These are phyloP conservation scores for Monosporascus sp. DNA, from an alignment of 2,329 filamentous ascomycete genomes.

Conservation along the genomic window DNA sequence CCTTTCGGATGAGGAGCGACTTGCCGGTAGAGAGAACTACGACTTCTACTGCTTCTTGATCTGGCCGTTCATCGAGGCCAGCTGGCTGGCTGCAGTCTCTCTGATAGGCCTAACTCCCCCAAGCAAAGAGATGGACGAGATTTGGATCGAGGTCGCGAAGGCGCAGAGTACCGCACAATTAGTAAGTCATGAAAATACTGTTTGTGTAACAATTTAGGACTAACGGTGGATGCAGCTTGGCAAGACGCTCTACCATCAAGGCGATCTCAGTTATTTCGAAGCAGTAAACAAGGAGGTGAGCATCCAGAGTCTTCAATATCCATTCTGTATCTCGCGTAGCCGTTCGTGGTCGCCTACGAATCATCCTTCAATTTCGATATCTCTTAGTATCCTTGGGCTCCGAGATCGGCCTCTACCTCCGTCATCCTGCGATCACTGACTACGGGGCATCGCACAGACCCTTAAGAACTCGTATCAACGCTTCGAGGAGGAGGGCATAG, in stretches of 20 bases:
- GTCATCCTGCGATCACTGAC: neutral
- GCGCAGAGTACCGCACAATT: conserved; percentile 78
- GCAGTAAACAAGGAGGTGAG: conserved; percentile 83
- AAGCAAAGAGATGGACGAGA: conserved; percentile 47
- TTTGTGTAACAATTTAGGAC: neutral
- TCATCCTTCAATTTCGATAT: too few species aligned
- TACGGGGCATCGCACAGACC: conserved; percentile 37
- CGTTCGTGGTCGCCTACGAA: too few species aligned
- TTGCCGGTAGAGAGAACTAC: conserved; percentile 82
- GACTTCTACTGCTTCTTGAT: conserved; percentile 99
- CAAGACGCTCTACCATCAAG: conserved; percentile 96
- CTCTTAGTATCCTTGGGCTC: too few species aligned
- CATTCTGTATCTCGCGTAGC: neutral
- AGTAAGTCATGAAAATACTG: conserved; percentile 40
- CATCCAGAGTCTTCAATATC: neutral
- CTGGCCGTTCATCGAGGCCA: conserved; percentile 95
- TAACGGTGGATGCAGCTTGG: conserved; percentile 56
- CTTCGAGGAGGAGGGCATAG: conserved; percentile 86
- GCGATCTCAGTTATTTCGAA: conserved; percentile 94
- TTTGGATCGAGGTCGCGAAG: conserved; percentile 74
- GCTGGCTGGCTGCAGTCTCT: conserved; percentile 85
- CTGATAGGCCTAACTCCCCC: conserved; percentile 83
- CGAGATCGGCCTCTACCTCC: too few species aligned
- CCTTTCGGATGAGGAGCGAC: conserved; percentile 69
- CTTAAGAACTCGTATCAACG: conserved; percentile 87